These are phyloP conservation scores for Coelastrella sp. DNA, from an alignment of 139 green algal species.

Conservation along the genomic window DNA sequence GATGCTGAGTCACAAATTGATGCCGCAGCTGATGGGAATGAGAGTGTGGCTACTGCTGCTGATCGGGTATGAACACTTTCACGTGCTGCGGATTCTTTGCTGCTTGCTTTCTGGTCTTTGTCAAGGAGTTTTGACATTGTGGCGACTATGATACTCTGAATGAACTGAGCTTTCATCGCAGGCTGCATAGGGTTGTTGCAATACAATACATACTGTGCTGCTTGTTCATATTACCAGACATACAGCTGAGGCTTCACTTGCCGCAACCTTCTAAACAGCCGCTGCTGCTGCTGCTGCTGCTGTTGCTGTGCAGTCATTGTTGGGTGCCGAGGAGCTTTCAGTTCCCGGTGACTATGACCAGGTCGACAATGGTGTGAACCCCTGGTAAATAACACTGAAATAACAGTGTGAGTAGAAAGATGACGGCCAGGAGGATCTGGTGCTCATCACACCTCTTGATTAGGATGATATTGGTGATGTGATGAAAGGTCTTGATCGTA, in stretches of 20 bases:
- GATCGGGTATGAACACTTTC: neutral
- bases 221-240: too few species aligned
- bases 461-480: too few species aligned
- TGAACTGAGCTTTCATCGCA: too few species aligned
- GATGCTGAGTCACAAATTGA: neutral
- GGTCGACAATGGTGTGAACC: neutral
- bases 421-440: too few species aligned
- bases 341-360: slow-evolving; percentile 11
- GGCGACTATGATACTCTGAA: too few species aligned
- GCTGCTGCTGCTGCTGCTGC: slow-evolving; percentile 4
- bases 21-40: neutral
- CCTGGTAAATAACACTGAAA: slow-evolving; percentile 15
- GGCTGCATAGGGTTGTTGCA: too few species aligned
- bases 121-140: too few species aligned
- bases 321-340: neutral
- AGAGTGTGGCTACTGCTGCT: neutral
- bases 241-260: too few species aligned
- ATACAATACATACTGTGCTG: too few species aligned
- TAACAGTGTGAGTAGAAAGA: too few species aligned
- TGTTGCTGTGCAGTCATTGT: neutral
- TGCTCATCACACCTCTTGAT: too few species aligned
- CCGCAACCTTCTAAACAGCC: neutral
- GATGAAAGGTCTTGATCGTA: too few species aligned
- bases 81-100: neutral
- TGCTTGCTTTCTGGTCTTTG: neutral